Percentiles rank a stretch among this genome's conserved stretches.
Evolutionary conservation across 2,329 filamentous ascomycete species (phyloP).

Genomic region (Sporothrix schenckii): DNA sequence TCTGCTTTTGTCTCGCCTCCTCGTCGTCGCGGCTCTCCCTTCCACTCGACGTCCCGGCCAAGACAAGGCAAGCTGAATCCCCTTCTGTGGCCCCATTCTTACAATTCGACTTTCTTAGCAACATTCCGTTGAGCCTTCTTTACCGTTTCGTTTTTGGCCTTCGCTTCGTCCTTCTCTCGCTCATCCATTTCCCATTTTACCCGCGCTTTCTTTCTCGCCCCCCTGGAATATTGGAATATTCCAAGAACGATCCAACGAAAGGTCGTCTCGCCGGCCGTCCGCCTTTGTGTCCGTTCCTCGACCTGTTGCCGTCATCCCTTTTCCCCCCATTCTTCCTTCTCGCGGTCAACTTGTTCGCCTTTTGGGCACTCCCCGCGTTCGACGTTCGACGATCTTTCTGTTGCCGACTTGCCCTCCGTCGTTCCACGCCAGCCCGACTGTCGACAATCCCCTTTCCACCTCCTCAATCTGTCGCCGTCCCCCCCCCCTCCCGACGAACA

Average conservation of each 20-base stretch:
- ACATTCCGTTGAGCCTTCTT: background rate
- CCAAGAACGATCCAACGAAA: background rate
- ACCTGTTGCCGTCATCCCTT: background rate
- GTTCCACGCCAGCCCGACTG: background rate
- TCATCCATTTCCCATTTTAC: background rate
- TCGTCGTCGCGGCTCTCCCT: background rate
- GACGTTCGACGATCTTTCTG: background rate
- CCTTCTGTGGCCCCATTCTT: conserved; percentile 4
- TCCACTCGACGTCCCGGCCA: background rate
- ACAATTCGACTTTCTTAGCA: background rate
- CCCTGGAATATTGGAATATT: background rate
- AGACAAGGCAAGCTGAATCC: conserved; percentile 4
- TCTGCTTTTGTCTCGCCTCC: conserved; percentile 3
- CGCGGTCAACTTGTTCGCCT: conserved; percentile 4
- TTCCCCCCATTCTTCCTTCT: background rate
- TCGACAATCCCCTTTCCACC: background rate
- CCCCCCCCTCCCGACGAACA: background rate
- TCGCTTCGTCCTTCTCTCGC: background rate
- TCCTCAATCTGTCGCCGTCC: background rate
- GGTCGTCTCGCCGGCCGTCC: background rate
- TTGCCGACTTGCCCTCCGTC: background rate
- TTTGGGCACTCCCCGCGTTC: conserved; percentile 17
- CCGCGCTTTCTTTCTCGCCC: background rate
- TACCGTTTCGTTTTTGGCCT: background rate
- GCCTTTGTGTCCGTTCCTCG: conserved; percentile 13